Percentiles rank a stretch among this genome's conserved stretches.
Evolutionary conservation across 306 rosid species (phyloP).

Genomic region (Erythrophleum fordii): DNA sequence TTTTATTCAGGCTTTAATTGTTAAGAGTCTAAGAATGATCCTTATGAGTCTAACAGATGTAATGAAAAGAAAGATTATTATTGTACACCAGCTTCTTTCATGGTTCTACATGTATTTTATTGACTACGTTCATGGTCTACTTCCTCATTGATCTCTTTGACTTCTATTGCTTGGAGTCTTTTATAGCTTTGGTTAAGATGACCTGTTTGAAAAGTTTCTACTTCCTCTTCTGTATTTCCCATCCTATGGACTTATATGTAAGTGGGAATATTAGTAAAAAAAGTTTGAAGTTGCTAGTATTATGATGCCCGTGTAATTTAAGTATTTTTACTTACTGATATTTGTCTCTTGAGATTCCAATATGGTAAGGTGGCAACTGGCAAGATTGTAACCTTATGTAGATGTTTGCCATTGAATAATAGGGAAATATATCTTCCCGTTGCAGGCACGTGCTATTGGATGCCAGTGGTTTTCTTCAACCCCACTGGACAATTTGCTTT

Average conservation of each 20-base stretch:
- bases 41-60: neutral
- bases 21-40: neutral
- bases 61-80: neutral
- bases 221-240: neutral
- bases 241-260: neutral
- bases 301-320: neutral
- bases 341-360: slow-evolving; percentile 30
- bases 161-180: neutral
- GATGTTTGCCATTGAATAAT: slow-evolving; percentile 28
- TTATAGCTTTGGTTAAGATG: neutral
- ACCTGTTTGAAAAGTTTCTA: neutral
- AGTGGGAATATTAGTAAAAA: neutral
- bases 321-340: neutral
- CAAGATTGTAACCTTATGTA: slow-evolving; percentile 11
- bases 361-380: slow-evolving; percentile 16
- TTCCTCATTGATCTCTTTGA: slow-evolving; percentile 2
- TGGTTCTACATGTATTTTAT: neutral
- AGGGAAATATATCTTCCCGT: slow-evolving; percentile 13
- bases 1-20: neutral
- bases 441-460: slow-evolving; percentile 77
- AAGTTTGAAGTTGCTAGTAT: neutral
- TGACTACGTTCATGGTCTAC: neutral
- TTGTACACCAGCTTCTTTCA: neutral
- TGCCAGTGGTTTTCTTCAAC: slow-evolving; percentile 78
- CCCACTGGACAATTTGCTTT: slow-evolving; percentile 56